phyloP scores from a whole-genome alignment of 345 rosid species.

The Citrus hindsii region DNA sequence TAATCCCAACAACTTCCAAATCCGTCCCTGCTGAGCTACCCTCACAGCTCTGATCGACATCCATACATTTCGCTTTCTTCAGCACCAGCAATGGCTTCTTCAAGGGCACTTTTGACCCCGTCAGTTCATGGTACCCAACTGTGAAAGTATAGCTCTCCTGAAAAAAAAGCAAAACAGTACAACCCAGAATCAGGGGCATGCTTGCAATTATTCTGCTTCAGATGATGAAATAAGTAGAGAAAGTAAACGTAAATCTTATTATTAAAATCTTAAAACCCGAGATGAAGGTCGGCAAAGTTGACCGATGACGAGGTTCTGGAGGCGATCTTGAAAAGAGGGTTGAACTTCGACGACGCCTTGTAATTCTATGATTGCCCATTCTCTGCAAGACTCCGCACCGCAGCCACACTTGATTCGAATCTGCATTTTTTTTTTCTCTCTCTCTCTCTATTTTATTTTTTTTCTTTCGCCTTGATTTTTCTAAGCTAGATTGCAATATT shows the following conservation, averaged over 20 bases:
- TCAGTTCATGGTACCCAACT: slow-evolving; percentile 71
- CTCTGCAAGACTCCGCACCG: slow-evolving; percentile 66
- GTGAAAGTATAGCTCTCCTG: slow-evolving; percentile 81
- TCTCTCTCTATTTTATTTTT: too few species aligned
- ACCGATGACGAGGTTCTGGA: slow-evolving; percentile 81
- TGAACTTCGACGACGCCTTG: slow-evolving; percentile 82
- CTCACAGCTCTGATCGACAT: slow-evolving; percentile 21
- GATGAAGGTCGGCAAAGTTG: slow-evolving; percentile 68
- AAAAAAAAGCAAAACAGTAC: background rate
- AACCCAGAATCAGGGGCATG: too few species aligned
- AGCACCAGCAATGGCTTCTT: slow-evolving; percentile 73
- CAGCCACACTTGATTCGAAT: slow-evolving; percentile 78
- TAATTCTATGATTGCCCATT: slow-evolving; percentile 84
- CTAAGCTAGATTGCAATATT: too few species aligned
- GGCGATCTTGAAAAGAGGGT: slow-evolving; percentile 46
- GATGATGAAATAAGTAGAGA: background rate
- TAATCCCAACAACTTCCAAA: slow-evolving; percentile 62
- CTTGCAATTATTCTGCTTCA: too few species aligned
- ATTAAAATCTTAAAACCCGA: slow-evolving; percentile 39
- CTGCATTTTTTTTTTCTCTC: slow-evolving; percentile 45
- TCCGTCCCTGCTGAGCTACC: slow-evolving; percentile 33
- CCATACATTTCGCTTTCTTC: slow-evolving; percentile 52
- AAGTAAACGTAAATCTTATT: background rate
- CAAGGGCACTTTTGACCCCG: slow-evolving; percentile 51
- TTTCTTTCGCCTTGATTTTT: too few species aligned